A percentile compares a stretch with the other conserved stretches of the same genome.
phyloP scores from a whole-genome alignment of 495 filamentous ascomycete genomes.

The Penicillium coffeae region DNA sequence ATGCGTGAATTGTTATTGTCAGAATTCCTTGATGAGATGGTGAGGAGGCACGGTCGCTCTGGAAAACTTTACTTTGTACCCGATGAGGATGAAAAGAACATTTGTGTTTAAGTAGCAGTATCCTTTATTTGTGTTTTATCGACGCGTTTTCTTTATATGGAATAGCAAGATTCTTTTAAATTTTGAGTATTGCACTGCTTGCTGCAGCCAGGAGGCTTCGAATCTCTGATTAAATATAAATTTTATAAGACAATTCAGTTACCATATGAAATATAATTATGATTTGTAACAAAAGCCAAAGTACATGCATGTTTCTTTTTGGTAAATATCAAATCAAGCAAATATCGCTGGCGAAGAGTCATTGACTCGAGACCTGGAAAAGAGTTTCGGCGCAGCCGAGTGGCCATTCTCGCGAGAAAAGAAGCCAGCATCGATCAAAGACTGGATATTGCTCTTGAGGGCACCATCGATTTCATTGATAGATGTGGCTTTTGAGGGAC shows the following conservation, averaged over 20 bases:
- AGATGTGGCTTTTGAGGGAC: constrained; percentile 7
- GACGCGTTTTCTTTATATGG: too few relatives aligned
- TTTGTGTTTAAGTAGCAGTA: neutral
- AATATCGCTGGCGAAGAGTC: neutral
- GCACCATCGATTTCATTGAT: constrained; percentile 5
- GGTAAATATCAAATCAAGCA: neutral
- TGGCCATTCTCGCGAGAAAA: constrained; percentile 12
- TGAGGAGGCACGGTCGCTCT: neutral
- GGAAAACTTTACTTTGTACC: neutral
- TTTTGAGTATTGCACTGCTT: too few relatives aligned
- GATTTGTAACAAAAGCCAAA: too few relatives aligned
- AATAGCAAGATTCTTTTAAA: too few relatives aligned
- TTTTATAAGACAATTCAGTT: too few relatives aligned
- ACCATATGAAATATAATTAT: too few relatives aligned
- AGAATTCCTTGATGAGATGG: neutral
- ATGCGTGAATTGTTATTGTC: neutral
- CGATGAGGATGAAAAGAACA: neutral
- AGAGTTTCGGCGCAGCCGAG: neutral
- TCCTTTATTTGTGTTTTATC: too few relatives aligned
- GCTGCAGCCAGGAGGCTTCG: too few relatives aligned
- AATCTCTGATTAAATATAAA: too few relatives aligned
- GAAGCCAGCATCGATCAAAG: constrained; percentile 20
- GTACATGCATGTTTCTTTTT: too few relatives aligned
- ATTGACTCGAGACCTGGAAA: neutral
- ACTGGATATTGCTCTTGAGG: constrained; percentile 20